Base-by-base conservation (phyloP, 352 stramenopile genomes). In the Globisporangium takayamanum region DNA sequence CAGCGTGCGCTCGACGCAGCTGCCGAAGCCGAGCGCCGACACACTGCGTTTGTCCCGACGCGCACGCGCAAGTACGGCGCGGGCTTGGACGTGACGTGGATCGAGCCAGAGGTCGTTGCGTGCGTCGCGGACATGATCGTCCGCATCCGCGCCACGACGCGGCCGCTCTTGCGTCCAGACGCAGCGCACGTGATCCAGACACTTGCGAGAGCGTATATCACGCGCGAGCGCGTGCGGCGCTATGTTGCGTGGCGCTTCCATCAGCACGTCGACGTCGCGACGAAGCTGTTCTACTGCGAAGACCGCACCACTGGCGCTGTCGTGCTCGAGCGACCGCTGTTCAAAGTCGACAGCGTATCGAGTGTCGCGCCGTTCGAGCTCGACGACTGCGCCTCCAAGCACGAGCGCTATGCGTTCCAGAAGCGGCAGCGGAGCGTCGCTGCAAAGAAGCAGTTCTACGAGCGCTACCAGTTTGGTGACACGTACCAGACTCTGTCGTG, bases 271-370 rank as follows among this genome's bases (percentile, higher is more conserved):
- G 81, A 91, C 53, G 25, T 64, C 2, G 50, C 67, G 8, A 88
- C 81, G 10, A 56, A 42, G 0, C 59, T 83, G n/a, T 87, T 69
- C 53, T 91, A 88, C 64, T 91, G 86, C 45, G 64, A 76, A 8
- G 75, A 91, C 55, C 72, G 36, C 0, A 25, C 69, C 10, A 73
- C 58, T 12, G 69, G 62, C 2, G 48, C 64, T 12, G 48, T 89
- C 16, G 58, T 72, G 30, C 72, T 88, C 2, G 65, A 69, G 4
- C 72, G 76, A 3, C 78, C 78, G 2, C 16, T 88, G 22, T 81
- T 73, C 45, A 65, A 50, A 0, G 70, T 61, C 26, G 51, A 30
- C 0, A 66, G 59, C 12, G 73, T 66, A 8, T 80, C 74, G 1
- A 59, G 62, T 15, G 54, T 66, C 1, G 41, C 53, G 54, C 76